Percentiles rank a stretch among this genome's conserved stretches.
Evolutionary conservation across 2,329 filamentous ascomycete species (phyloP).

Genomic region (Alternaria dauci): DNA sequence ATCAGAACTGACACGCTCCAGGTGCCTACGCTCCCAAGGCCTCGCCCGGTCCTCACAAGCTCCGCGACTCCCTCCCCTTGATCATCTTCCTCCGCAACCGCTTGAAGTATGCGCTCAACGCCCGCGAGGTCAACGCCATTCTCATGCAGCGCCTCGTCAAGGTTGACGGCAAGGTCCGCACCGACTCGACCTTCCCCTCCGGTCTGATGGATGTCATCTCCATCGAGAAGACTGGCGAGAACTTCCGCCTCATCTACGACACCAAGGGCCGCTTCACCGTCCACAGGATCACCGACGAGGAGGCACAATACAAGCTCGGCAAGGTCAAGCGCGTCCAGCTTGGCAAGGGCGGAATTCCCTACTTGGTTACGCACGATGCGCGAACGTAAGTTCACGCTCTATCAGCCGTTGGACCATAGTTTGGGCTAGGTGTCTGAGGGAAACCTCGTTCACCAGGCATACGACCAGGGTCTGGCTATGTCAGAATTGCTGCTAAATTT

Average conservation of each 20-base stretch:
- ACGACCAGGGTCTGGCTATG: constrained; percentile 95
- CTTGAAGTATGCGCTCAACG: constrained; percentile 99
- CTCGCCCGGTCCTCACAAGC: constrained; percentile 94
- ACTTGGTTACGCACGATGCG: constrained; percentile 99
- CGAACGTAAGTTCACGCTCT: constrained; percentile 99
- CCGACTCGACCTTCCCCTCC: constrained; percentile 94
- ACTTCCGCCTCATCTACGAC: constrained; percentile 99
- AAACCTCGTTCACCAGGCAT: constrained; percentile 81
- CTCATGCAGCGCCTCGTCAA: constrained; percentile 99
- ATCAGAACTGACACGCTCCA: constrained; percentile 32
- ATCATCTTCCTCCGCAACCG: constrained; percentile 84
- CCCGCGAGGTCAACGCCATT: constrained; percentile 96
- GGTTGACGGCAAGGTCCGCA: constrained; percentile 99
- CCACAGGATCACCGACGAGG: constrained; percentile 98
- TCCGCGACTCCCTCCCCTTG: constrained; percentile 97
- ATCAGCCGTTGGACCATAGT: constrained; percentile 93
- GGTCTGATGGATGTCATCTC: constrained; percentile 99
- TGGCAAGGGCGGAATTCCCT: constrained; percentile 99
- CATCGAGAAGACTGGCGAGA: constrained; percentile 99
- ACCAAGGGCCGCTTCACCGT: constrained; percentile 99
- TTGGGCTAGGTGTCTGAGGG: constrained; percentile 50
- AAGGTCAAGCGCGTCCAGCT: constrained; percentile 99
- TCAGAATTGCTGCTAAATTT: constrained; percentile 49
- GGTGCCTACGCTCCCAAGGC: constrained; percentile 69
- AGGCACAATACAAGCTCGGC: constrained; percentile 99